Evolutionary conservation across 495 filamentous ascomycete species (phyloP).

Genomic region (Lepraria neglecta): DNA sequence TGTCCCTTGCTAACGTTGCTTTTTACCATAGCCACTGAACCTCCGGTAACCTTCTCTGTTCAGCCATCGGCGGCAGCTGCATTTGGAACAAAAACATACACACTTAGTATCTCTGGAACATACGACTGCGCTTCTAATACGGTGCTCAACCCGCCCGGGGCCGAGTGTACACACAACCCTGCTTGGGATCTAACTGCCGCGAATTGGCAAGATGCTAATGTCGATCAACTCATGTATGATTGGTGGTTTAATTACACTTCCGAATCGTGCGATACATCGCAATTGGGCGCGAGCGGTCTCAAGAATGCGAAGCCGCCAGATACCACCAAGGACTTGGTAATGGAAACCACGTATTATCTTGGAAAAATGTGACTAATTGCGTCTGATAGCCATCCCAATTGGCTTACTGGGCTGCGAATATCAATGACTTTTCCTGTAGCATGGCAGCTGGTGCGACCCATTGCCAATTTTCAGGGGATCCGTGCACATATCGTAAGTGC

Average conservation of each 20-base stretch:
- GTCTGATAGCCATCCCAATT: neutral
- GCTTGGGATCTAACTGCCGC: neutral
- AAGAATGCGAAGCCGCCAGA: neutral
- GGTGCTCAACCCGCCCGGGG: neutral
- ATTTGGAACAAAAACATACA: neutral
- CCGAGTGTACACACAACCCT: slow-evolving; percentile 1
- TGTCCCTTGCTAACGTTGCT: neutral
- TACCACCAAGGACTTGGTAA: neutral
- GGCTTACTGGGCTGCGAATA: slow-evolving; percentile 1
- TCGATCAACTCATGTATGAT: slow-evolving; percentile 6
- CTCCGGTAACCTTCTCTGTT: neutral
- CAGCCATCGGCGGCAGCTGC: neutral
- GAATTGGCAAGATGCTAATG: neutral
- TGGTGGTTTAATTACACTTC: neutral
- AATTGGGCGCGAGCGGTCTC: neutral
- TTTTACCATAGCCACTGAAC: neutral
- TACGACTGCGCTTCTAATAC: slow-evolving; percentile 7
- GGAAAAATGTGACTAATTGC: neutral
- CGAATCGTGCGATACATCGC: neutral
- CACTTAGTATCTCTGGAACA: slow-evolving; percentile 7
- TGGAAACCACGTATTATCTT: neutral
- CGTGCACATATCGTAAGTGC: neutral
- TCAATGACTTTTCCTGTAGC: neutral
- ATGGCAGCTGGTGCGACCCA: neutral
- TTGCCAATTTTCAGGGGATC: neutral